Conservation (phyloP, 331 rosid genomes). For the Stylosanthes scabra region DNA sequence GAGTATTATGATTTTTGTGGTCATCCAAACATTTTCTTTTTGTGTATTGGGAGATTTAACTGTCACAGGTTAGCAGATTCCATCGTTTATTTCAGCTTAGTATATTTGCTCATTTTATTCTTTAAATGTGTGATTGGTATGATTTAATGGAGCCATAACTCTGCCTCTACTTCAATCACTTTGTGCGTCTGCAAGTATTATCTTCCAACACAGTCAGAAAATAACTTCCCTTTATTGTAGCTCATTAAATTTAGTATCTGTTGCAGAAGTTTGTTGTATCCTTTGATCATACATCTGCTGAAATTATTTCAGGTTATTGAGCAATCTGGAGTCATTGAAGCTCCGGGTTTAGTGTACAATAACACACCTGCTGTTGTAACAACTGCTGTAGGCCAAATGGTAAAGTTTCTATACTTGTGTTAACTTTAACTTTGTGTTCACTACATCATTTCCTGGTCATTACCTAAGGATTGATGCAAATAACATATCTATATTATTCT, state of each 20-base stretch:
- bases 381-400: conserved; percentile 93
- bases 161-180: conserved; percentile 18
- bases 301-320: conserved; percentile 70
- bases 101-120: conserved; percentile 25
- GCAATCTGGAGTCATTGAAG: conserved; percentile 78
- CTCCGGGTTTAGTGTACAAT: conserved; percentile 58
- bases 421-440: neutral
- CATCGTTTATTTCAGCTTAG: neutral
- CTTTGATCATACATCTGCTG: conserved; percentile 6
- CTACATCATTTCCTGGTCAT: conserved; percentile 26
- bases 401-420: conserved; percentile 39
- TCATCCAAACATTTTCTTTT: neutral
- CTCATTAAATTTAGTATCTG: conserved; percentile 15
- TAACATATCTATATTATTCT: neutral
- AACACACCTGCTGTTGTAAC: conserved; percentile 73
- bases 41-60: conserved; percentile 13
- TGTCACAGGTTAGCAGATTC: conserved; percentile 22
- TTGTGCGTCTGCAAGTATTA: conserved; percentile 7
- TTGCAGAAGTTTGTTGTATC: conserved; percentile 4
- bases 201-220: neutral
- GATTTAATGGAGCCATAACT: conserved; percentile 26
- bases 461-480: conserved; percentile 6
- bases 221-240: conserved; percentile 27
- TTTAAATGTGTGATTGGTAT: conserved; percentile 20
- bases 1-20: conserved; percentile 10